Evolutionary conservation across 306 rosid species (phyloP), one percentile per base, ranked within the genome.

Genomic region (Alnus rubra): DNA sequence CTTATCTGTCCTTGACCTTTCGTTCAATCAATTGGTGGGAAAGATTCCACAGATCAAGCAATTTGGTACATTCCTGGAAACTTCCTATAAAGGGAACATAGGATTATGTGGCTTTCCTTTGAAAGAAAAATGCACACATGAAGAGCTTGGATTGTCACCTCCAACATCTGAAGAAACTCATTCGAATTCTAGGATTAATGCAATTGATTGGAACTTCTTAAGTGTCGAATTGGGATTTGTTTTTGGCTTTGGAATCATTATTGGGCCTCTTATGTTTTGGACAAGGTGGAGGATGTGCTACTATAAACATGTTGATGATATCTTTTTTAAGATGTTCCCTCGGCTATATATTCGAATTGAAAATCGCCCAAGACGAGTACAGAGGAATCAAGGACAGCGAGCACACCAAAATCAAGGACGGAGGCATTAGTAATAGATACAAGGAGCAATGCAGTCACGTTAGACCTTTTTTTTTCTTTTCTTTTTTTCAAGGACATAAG

Each of bases 41-140:
- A 62, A 4, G 58, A 89, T 89, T 39, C 85, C 85, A 0, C 33
- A 53, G 1, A 69, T 86, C 2, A 81, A 82, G 39, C 92, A 88
- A 69, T 52, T 88, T 12, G 73, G 63, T 23, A 30, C 88, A 47
- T 89, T 89, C 65, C 18, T 60, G 18, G 35, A 28, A 64, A 44
- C 37, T 67, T 84, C 84, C 2, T 89, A 73, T 2, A 8, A 1
- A 60, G 86, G 92, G 0, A 89, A 89, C 14, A n/a, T 65, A 11
- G 83, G 77, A 33, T 8, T 84, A 52, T 86, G 68, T 49, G 86
- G 92, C 2, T 76, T 75, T 35, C 87, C 86, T 1, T 59, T 84
- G 65, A 68, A 12, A 12, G 39, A 2, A 63, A 18, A 31, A 63
- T 63, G 45, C 44, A 10, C 35, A 59, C 1, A 0, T 59, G 44